Evolutionary conservation across 2,329 filamentous ascomycete genomes (phyloP).

Genomic region (Capronia epimyces): DNA sequence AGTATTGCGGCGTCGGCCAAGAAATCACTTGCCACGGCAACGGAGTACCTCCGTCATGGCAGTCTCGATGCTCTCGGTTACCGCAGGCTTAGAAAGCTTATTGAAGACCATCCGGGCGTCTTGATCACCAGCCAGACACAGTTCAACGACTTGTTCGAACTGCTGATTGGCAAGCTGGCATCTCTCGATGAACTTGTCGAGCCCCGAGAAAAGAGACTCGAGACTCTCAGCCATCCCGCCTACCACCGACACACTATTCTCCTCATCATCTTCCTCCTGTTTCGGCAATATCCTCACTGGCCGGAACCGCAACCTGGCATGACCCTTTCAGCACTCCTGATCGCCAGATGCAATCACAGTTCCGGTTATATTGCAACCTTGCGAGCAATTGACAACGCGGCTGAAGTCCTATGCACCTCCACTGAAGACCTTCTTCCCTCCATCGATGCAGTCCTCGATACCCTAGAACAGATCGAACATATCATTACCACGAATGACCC

Average conservation of each 20-base stretch:
- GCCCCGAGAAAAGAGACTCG: slow-evolving; percentile 12
- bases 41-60: slow-evolving; percentile 19
- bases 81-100: slow-evolving; percentile 24
- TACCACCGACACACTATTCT: slow-evolving; percentile 27
- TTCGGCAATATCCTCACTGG: slow-evolving; percentile 24
- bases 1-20: slow-evolving; percentile 21
- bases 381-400: slow-evolving; percentile 17
- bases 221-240: slow-evolving; percentile 19
- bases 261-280: slow-evolving; percentile 18
- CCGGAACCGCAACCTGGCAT: slow-evolving; percentile 26
- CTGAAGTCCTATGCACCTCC: slow-evolving; percentile 12
- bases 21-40: slow-evolving; percentile 16
- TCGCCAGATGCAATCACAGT: slow-evolving; percentile 23
- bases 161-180: slow-evolving; percentile 18
- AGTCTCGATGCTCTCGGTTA: slow-evolving; percentile 23
- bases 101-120: slow-evolving; percentile 19
- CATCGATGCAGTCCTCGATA: slow-evolving; percentile 23
- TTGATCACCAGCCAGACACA: slow-evolving; percentile 23
- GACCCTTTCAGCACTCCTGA: slow-evolving; percentile 21
- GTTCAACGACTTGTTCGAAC: slow-evolving; percentile 23
- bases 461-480: slow-evolving; percentile 19
- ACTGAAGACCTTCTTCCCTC: slow-evolving; percentile 15
- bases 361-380: slow-evolving; percentile 15
- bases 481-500: slow-evolving; percentile 19
- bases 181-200: slow-evolving; percentile 18